Percentiles rank a stretch among this genome's conserved stretches.
Conservation (phyloP, 2,329 filamentous ascomycete genomes). For the Aspergillus novoparasiticus region DNA sequence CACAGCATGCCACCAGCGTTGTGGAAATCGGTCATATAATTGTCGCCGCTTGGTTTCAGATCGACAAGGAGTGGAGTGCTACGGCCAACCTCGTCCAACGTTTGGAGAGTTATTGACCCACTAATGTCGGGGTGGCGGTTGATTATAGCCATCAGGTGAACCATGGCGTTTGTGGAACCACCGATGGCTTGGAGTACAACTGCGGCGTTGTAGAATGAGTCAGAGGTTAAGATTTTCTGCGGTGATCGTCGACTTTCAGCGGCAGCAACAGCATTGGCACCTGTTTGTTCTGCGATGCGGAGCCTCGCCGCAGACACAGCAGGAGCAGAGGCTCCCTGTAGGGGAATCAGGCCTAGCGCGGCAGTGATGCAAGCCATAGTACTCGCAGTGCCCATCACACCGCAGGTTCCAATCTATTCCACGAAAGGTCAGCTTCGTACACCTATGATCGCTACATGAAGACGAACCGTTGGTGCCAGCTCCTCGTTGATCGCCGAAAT, state of each 20-base stretch:
- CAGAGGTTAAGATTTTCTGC: slow-evolving; percentile 48
- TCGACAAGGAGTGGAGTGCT: slow-evolving; percentile 53
- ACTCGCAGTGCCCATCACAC: slow-evolving; percentile 61
- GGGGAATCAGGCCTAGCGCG: slow-evolving; percentile 56
- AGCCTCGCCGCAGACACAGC: slow-evolving; percentile 56
- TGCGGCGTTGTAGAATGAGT: slow-evolving; percentile 57
- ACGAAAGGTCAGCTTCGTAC: background rate
- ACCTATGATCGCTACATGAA: too few species aligned
- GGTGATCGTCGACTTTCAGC: slow-evolving; percentile 44
- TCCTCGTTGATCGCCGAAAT: slow-evolving; percentile 72
- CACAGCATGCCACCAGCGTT: slow-evolving; percentile 56
- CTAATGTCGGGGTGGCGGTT: slow-evolving; percentile 54
- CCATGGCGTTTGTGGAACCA: slow-evolving; percentile 59
- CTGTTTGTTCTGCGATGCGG: slow-evolving; percentile 58
- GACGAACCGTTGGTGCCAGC: slow-evolving; percentile 67
- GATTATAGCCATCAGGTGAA: slow-evolving; percentile 58
- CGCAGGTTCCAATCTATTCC: slow-evolving; percentile 52
- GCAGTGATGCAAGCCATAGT: slow-evolving; percentile 60
- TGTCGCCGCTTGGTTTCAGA: slow-evolving; percentile 57
- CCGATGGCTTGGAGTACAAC: slow-evolving; percentile 58
- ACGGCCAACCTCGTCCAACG: slow-evolving; percentile 52
- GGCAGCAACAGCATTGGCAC: slow-evolving; percentile 51
- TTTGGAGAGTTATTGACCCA: slow-evolving; percentile 49
- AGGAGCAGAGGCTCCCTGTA: slow-evolving; percentile 55
- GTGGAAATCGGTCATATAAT: slow-evolving; percentile 59